These are phyloP conservation scores for Pichia sp. DNA, from an alignment of 1,139 yeast genomes.

Conservation along the genomic window DNA sequence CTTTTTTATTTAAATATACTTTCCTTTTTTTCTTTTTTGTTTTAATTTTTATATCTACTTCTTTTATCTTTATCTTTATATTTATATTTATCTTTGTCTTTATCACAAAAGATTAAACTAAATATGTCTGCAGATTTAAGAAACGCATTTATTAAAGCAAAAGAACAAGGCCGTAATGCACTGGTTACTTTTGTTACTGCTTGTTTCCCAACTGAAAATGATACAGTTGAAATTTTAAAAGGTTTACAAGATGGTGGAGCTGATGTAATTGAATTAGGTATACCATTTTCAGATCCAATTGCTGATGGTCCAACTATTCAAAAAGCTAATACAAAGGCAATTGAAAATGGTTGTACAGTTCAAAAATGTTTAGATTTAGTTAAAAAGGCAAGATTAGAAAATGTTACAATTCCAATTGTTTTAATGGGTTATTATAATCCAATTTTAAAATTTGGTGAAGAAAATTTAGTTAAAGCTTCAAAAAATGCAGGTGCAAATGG, in stretches of 20 bases:
- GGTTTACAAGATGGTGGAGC: conserved; percentile 95
- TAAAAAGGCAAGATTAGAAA: conserved; percentile 65
- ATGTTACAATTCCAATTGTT: conserved; percentile 82
- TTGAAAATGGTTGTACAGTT: conserved; percentile 76
- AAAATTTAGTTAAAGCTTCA: conserved; percentile 68
- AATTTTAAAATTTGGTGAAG: conserved; percentile 82
- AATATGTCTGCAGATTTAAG: conserved; percentile 68
- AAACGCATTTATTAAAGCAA: conserved; percentile 67
- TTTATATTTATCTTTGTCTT: too few species aligned
- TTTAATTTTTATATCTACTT: too few species aligned
- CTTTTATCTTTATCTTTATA: too few species aligned
- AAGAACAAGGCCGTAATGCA: conserved; percentile 75
- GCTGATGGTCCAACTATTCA: conserved; percentile 99
- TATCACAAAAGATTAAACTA: too few species aligned
- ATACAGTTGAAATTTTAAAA: conserved; percentile 77
- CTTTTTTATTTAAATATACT: too few species aligned
- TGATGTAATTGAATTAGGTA: conserved; percentile 88
- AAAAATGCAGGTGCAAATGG: conserved; percentile 92
- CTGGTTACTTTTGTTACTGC: conserved; percentile 91
- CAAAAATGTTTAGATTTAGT: conserved; percentile 64
- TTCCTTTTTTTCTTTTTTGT: too few species aligned
- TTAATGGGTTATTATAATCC: conserved; percentile 99
- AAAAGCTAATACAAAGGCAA: conserved; percentile 71
- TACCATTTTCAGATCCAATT: conserved; percentile 98
- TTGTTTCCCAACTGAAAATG: conserved; percentile 84